A percentile compares a stretch with the other conserved stretches of the same genome.
phyloP scores from a whole-genome alignment of 305 asterid species.

The Fraxinus greggii region DNA sequence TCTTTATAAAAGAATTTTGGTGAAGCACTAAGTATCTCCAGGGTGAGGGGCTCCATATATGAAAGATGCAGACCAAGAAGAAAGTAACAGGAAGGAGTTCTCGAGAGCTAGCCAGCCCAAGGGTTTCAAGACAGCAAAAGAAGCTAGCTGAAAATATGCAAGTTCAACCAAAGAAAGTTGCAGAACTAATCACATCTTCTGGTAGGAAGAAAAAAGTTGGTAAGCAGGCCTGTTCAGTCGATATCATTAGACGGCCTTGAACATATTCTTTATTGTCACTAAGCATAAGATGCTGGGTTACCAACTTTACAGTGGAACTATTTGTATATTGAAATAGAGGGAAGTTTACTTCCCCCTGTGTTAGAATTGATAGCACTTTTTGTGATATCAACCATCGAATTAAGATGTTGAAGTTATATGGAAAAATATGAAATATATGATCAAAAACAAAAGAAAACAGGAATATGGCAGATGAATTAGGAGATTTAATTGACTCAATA shows the following conservation, averaged over 20 bases:
- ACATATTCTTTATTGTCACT: not conserved
- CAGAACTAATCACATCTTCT: conserved; percentile 82
- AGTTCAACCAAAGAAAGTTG: conserved; percentile 60
- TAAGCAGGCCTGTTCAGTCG: conserved; percentile 29
- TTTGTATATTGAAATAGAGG: conserved; percentile 3
- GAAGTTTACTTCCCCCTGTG: conserved; percentile 1
- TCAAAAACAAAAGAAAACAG: too few species aligned
- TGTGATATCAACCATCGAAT: too few species aligned
- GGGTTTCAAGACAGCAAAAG: conserved; percentile 64
- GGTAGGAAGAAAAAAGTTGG: conserved; percentile 84
- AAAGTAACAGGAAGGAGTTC: conserved; percentile 52
- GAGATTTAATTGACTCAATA: too few species aligned
- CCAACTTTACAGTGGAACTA: not conserved
- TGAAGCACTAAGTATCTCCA: conserved; percentile 20
- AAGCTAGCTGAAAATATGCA: conserved; percentile 60
- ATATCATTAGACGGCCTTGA: conserved; percentile 6
- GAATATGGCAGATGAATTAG: too few species aligned
- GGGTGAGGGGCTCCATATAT: conserved; percentile 20
- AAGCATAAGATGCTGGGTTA: conserved; percentile 14
- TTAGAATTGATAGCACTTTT: too few species aligned
- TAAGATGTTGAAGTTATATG: too few species aligned
- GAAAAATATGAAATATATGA: too few species aligned
- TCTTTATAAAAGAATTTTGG: conserved; percentile 22
- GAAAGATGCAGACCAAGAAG: conserved; percentile 74
- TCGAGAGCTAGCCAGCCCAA: conserved; percentile 60